Evolutionary conservation across 2,329 filamentous ascomycete genomes (phyloP).

Genomic region (Escovopsis sp.): DNA sequence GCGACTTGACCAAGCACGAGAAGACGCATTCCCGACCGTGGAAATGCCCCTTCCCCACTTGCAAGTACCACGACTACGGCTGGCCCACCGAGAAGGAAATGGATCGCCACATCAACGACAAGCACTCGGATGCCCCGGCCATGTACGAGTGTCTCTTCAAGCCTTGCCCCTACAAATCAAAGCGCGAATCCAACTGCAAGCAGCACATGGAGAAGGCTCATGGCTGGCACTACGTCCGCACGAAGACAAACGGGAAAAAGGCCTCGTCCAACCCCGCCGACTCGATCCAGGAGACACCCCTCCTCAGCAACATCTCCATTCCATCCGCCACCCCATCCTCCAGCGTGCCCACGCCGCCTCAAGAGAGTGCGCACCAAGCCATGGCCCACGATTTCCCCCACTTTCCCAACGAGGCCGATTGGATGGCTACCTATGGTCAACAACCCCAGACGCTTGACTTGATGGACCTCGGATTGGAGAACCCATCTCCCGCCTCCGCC

Average conservation of each 20-base stretch:
- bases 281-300: conserved; percentile 39
- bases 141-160: conserved; percentile 74
- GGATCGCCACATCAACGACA: conserved; percentile 91
- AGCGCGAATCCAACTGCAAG: conserved; percentile 93
- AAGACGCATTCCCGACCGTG: conserved; percentile 94
- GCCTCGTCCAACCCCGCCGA: conserved; percentile 28
- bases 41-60: conserved; percentile 72
- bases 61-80: conserved; percentile 81
- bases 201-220: conserved; percentile 98
- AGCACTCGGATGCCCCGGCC: conserved; percentile 66
- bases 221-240: conserved; percentile 77
- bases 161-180: conserved; percentile 84
- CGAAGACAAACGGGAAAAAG: conserved; percentile 78
- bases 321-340: conserved; percentile 39
- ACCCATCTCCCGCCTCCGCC: conserved; percentile 24
- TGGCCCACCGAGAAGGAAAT: conserved; percentile 98
- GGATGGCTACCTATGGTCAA: conserved; percentile 21
- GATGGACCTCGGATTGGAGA: conserved; percentile 25
- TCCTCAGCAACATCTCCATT: conserved; percentile 46
- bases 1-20: conserved; percentile 93
- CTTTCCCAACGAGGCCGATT: conserved; percentile 34
- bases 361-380: conserved; percentile 26
- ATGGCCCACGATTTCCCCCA: conserved; percentile 31
- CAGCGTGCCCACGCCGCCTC: conserved; percentile 43
- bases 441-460: conserved; percentile 22